phyloP scores from a whole-genome alignment of 2,329 filamentous ascomycete species.

The Hymenoscyphus infarciens region DNA sequence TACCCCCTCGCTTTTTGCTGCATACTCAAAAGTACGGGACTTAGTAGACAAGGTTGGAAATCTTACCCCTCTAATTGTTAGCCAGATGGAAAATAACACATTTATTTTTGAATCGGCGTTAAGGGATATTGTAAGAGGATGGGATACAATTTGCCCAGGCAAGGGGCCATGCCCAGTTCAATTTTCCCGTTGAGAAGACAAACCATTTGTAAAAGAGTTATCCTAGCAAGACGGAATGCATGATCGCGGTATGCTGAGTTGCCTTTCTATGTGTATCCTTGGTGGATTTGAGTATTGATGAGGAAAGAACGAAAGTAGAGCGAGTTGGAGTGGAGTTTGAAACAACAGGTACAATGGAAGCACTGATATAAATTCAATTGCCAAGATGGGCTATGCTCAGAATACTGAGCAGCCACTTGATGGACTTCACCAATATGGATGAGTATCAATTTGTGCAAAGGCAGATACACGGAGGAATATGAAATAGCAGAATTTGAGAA shows the following conservation, averaged over 20 bases:
- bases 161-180: too few species aligned
- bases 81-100: too few species aligned
- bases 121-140: too few species aligned
- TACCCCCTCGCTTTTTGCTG: too few species aligned
- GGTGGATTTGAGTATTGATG: not conserved
- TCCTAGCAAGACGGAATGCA: not conserved
- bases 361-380: not conserved
- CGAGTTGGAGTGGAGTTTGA: not conserved
- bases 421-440: not conserved
- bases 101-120: too few species aligned
- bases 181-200: too few species aligned
- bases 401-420: not conserved
- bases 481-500: not conserved
- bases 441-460: not conserved
- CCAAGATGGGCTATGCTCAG: not conserved
- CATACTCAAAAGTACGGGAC: too few species aligned
- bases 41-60: too few species aligned
- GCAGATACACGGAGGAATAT: not conserved
- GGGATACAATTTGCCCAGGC: too few species aligned
- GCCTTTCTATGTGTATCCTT: not conserved
- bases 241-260: not conserved
- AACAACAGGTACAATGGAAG: not conserved
- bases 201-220: too few species aligned
- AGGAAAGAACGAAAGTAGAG: not conserved
- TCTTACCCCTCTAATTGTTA: too few species aligned